Base-by-base conservation (phyloP, 768 basidiomycete genomes). In the Boletus subparvulus region DNA sequence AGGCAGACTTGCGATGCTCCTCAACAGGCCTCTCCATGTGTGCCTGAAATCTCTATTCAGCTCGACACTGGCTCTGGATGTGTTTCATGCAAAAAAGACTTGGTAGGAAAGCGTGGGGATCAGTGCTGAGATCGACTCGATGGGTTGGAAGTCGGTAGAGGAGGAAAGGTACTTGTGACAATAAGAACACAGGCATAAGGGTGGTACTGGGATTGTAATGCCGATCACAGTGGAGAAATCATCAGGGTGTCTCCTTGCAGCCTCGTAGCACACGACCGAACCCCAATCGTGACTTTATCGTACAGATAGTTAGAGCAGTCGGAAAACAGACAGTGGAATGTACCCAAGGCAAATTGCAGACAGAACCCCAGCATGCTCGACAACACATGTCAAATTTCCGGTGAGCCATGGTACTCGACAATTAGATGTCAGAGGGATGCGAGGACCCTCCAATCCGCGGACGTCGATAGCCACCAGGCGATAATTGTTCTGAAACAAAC, bases 271-370 rank as follows among this genome's bases (percentile, higher is more conserved):
- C 3, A 83, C 56, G 50, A 80, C 77, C 1, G 86, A 74, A 39
- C 89, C 89, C 89, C 89, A 91, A 58, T 91, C 89, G 62, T 91
- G 89, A 13, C 87, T 88, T 35, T 16, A n/a, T 37, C 7, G 3
- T 21, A 6, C 26, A 46, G 26, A 10, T 17, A 28, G 30, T 58
- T 19, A 49, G 50, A 49, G 30, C 10, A 36, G 28, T 11, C 17
- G 9, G n/a, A 12, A 48, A 32, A 24, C 41, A 41, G 44, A 30
- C 4, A 10, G 5, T 10, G 13, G 36, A 37, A 16, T 76, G 32
- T 59, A 87, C 87, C 89, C 89, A 55, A 91, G 72, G 61, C 85
- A 89, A 35, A 83, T 74, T 0, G 80, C 82, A 14, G 78, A 75
- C 0, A 66, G 41, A 2, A 84, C 78, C 1, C 74, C 68, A 0